phyloP scores from a whole-genome alignment of 768 basidiomycete genomes.

The Lactarius sanguifluus region DNA sequence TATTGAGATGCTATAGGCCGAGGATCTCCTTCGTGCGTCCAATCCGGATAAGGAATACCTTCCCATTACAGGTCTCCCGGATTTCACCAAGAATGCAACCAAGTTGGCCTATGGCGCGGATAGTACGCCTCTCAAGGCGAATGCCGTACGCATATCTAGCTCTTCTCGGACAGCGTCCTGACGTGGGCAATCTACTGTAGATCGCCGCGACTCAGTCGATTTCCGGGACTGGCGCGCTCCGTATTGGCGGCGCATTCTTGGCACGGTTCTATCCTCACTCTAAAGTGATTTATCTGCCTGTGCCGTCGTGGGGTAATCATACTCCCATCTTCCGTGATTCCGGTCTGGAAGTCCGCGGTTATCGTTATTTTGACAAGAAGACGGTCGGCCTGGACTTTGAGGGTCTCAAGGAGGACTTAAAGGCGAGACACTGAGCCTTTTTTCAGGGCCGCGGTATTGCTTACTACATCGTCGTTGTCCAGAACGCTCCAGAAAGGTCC shows the following conservation, averaged over 20 bases:
- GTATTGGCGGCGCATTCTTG: slow-evolving; percentile 92
- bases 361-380: slow-evolving; percentile 92
- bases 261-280: slow-evolving; percentile 84
- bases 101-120: slow-evolving; percentile 90
- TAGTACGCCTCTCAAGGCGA: slow-evolving; percentile 66
- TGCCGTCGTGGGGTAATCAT: slow-evolving; percentile 98
- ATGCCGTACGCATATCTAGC: slow-evolving; percentile 54
- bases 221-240: slow-evolving; percentile 96
- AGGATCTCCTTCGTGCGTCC: slow-evolving; percentile 63
- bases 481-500: slow-evolving; percentile 57
- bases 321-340: slow-evolving; percentile 91
- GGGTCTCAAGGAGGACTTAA: slow-evolving; percentile 84
- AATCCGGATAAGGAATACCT: slow-evolving; percentile 93
- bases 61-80: slow-evolving; percentile 86
- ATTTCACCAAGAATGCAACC: slow-evolving; percentile 83
- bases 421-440: slow-evolving; percentile 48
- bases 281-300: slow-evolving; percentile 87
- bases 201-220: slow-evolving; percentile 90
- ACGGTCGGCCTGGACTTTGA: slow-evolving; percentile 92
- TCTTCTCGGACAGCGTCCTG: neutral
- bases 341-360: slow-evolving; percentile 87
- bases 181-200: slow-evolving; percentile 39
- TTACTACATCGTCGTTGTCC: neutral
- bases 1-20: slow-evolving; percentile 53
- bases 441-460: slow-evolving; percentile 1